Evolutionary conservation across 306 rosid genomes (phyloP).

Genomic region (Cercis canadensis): DNA sequence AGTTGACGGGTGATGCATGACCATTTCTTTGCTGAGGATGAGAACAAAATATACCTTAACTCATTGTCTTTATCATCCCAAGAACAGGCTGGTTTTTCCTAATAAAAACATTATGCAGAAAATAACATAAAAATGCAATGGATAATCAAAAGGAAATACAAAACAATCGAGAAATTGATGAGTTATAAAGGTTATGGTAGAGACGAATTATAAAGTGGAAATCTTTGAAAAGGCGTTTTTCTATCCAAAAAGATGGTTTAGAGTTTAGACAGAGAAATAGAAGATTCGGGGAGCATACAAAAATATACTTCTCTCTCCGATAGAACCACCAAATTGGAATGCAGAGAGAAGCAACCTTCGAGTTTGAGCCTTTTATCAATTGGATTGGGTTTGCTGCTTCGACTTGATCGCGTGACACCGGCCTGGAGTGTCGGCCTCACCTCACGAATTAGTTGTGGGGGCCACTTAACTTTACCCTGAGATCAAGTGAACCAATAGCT

Average conservation of each 20-base stretch:
- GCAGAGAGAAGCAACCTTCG: not conserved
- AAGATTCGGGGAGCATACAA: conserved; percentile 7
- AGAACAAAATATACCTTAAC: not conserved
- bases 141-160: not conserved
- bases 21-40: not conserved
- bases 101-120: not conserved
- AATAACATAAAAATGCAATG: not conserved
- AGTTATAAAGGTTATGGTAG: not conserved
- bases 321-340: not conserved
- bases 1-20: conserved; percentile 61
- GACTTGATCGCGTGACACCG: conserved; percentile 16
- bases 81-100: not conserved
- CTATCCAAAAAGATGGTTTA: conserved; percentile 35
- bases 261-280: conserved; percentile 21
- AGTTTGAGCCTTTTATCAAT: not conserved
- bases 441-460: not conserved
- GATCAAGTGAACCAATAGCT: not conserved
- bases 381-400: conserved; percentile 13
- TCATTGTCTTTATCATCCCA: not conserved
- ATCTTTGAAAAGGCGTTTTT: conserved; percentile 35
- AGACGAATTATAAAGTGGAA: conserved; percentile 8
- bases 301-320: not conserved
- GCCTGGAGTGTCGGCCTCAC: not conserved
- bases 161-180: not conserved
- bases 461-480: not conserved